Conservation (phyloP, 495 filamentous ascomycete species). For the Penicillium lividum region DNA sequence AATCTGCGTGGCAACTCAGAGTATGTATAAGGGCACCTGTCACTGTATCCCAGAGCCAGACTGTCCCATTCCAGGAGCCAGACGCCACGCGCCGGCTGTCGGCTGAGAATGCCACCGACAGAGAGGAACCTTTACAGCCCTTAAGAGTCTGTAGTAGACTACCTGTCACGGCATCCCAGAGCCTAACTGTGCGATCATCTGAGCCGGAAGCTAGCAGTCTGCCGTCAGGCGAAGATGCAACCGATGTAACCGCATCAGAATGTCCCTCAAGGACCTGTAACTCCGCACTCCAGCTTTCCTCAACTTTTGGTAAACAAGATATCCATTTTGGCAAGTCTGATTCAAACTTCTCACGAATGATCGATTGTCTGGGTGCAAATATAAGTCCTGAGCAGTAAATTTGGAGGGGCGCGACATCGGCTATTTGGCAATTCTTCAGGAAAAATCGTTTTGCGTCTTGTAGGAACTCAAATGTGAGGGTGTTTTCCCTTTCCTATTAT, state of each 20-base stretch:
- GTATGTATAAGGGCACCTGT: background rate
- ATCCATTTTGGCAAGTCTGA: constrained; percentile 17
- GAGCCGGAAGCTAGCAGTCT: background rate
- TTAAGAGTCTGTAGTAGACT: constrained; percentile 18
- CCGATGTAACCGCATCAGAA: background rate
- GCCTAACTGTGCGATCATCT: constrained; percentile 29
- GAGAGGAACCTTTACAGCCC: background rate
- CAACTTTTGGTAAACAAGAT: constrained; percentile 12
- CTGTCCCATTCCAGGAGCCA: background rate
- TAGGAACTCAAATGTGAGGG: constrained; percentile 12
- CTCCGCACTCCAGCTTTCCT: constrained; percentile 13
- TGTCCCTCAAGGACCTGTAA: background rate
- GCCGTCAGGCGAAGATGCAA: background rate
- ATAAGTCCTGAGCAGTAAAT: constrained; percentile 29
- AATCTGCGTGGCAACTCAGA: constrained; percentile 13
- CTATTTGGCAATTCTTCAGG: constrained; percentile 30
- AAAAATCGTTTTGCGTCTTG: constrained; percentile 28
- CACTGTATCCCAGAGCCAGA: background rate
- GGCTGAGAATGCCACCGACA: background rate
- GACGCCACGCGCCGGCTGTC: background rate
- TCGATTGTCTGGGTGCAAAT: constrained; percentile 34
- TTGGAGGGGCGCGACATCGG: constrained; percentile 25
- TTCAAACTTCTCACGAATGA: constrained; percentile 21
- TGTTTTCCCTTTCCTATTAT: constrained; percentile 14
- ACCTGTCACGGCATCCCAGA: constrained; percentile 38